A percentile compares a stretch with the other conserved stretches of the same genome.
Evolutionary conservation across 495 filamentous ascomycete species (phyloP).

Genomic region (Tuber aestivum): DNA sequence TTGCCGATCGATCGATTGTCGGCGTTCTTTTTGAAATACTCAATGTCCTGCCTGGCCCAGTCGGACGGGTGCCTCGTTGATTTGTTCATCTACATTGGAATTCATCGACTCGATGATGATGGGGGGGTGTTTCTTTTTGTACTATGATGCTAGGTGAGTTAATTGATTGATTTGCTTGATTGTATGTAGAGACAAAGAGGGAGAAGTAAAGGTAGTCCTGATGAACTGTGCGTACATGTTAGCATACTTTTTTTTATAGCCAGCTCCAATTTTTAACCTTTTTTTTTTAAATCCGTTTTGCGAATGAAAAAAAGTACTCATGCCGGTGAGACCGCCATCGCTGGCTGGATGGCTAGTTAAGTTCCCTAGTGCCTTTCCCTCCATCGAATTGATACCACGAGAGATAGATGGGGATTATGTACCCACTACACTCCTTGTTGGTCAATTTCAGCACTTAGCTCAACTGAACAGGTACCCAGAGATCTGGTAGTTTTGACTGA

Average conservation of each 20-base stretch:
- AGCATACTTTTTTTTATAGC: background rate
- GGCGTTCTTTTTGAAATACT: background rate
- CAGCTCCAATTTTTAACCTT: background rate
- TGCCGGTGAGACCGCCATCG: background rate
- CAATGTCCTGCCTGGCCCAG: background rate
- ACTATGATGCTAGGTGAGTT: background rate
- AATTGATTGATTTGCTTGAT: background rate
- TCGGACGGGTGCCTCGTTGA: background rate
- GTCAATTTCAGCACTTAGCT: slow-evolving; percentile 1
- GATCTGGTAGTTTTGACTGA: slow-evolving; percentile 6
- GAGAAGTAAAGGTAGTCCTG: background rate
- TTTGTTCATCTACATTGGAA: background rate
- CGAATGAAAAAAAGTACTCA: background rate
- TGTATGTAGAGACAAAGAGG: background rate
- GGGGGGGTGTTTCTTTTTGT: background rate
- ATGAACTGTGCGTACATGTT: slow-evolving; percentile 2
- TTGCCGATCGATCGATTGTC: background rate
- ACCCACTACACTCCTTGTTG: background rate
- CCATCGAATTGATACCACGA: background rate
- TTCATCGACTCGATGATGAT: background rate
- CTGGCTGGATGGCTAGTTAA: background rate
- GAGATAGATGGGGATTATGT: background rate
- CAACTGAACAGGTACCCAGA: background rate
- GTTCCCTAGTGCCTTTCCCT: background rate
- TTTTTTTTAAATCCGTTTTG: background rate